phyloP scores from a whole-genome alignment of 257 asterid species.

The Avicennia marina region DNA sequence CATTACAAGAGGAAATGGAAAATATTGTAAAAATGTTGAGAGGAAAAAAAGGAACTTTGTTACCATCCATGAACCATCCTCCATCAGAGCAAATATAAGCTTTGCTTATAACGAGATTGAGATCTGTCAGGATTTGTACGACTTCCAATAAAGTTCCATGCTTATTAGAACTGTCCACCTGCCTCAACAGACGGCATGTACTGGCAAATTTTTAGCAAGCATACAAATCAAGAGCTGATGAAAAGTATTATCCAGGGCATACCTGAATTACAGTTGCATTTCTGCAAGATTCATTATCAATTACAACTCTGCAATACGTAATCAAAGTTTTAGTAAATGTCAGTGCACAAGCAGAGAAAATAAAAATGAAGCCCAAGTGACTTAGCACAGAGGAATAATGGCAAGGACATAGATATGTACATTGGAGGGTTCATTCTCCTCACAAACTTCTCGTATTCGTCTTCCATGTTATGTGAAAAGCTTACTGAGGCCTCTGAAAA shows the following conservation, averaged over 20 bases:
- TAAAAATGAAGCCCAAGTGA: not conserved
- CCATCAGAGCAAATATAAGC: conserved; percentile 97
- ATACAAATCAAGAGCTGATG: not conserved
- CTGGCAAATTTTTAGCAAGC: no score
- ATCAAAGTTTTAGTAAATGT: no score
- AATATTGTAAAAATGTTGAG: not conserved
- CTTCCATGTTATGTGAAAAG: conserved; percentile 73
- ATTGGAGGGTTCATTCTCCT: conserved; percentile 96
- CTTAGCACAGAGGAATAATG: not conserved
- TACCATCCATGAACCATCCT: conserved; percentile 99
- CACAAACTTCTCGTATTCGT: conserved; percentile 79
- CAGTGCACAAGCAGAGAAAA: no score
- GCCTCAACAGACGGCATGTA: conserved; percentile 1
- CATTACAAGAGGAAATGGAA: not conserved
- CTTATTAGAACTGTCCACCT: conserved; percentile 98
- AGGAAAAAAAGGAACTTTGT: not conserved
- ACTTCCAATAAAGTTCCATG: conserved; percentile 91
- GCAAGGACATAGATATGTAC: conserved; percentile 20
- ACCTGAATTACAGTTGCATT: conserved; percentile 89
- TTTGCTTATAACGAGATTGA: conserved; percentile 68
- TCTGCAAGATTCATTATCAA: conserved; percentile 85
- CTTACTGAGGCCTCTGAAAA: conserved; percentile 50
- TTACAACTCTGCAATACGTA: conserved; percentile 60
- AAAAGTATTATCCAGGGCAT: not conserved
- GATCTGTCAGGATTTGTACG: conserved; percentile 92